Conservation (phyloP, 225 moss, liverwort and hornwort species). For the Physcomitrium patens region DNA sequence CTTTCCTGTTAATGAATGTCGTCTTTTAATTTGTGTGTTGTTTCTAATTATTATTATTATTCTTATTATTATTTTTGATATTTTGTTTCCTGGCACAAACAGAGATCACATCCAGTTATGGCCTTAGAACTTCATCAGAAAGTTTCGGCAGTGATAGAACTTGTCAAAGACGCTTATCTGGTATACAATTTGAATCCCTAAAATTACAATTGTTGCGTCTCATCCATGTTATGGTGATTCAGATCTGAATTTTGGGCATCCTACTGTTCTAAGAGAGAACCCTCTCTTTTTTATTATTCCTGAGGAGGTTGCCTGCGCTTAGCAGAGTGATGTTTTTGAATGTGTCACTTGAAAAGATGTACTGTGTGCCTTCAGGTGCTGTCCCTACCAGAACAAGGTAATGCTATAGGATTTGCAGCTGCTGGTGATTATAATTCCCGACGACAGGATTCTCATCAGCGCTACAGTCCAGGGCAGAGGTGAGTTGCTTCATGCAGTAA, state of each 20-base stretch:
- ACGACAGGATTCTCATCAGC: constrained; percentile 76
- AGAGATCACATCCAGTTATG: constrained; percentile 55
- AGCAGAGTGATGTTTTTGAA: not conserved
- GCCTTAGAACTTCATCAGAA: constrained; percentile 59
- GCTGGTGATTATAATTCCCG: constrained; percentile 80
- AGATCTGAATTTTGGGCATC: constrained; percentile 1
- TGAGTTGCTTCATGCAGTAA: constrained; percentile 30
- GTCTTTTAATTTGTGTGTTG: too few species aligned
- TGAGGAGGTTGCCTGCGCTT: not conserved
- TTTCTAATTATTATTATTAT: too few species aligned
- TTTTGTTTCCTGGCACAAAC: not conserved
- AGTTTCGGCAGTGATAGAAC: constrained; percentile 86
- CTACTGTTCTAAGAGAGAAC: not conserved
- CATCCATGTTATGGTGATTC: not conserved
- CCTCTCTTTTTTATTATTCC: not conserved
- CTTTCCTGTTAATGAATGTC: too few species aligned
- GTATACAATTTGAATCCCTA: constrained; percentile 38
- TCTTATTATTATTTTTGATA: too few species aligned
- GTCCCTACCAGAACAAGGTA: constrained; percentile 82
- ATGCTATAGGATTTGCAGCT: constrained; percentile 84
- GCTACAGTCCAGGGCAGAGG: constrained; percentile 88
- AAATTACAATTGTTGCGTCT: not conserved
- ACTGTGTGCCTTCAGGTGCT: constrained; percentile 60
- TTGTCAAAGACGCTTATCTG: constrained; percentile 96
- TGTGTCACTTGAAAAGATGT: not conserved